Percentiles rank a stretch among this genome's conserved stretches.
These are phyloP conservation scores for Tricholoma flavovirens DNA, from an alignment of 768 basidiomycete species.

Conservation along the genomic window DNA sequence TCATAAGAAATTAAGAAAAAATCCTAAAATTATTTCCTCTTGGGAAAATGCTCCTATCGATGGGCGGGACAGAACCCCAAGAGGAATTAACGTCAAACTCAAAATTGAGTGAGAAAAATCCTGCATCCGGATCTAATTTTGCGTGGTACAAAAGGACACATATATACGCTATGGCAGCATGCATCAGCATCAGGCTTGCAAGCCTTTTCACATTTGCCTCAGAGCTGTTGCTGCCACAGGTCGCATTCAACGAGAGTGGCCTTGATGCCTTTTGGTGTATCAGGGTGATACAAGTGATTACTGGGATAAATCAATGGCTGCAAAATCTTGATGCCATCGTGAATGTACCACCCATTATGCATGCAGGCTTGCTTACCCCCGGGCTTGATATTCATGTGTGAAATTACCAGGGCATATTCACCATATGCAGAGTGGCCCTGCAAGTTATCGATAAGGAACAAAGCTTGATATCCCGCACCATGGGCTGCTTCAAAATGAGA, in stretches of 20 bases:
- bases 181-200: neutral
- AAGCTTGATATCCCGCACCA: too few species aligned
- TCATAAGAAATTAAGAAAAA: neutral
- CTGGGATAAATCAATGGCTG: neutral
- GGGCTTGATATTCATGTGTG: neutral
- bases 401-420: neutral
- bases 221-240: neutral
- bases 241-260: neutral
- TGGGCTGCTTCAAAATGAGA: neutral
- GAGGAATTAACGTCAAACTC: neutral
- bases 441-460: too few species aligned
- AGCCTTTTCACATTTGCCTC: neutral
- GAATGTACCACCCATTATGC: neutral
- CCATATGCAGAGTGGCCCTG: too few species aligned
- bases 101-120: neutral
- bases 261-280: neutral
- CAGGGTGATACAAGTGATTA: neutral
- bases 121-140: neutral
- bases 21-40: neutral
- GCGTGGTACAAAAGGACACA: neutral
- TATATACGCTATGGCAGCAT: neutral
- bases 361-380: neutral
- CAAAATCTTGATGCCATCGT: neutral
- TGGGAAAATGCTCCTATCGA: neutral
- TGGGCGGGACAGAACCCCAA: neutral